Percentiles rank a stretch among this genome's conserved stretches.
These are phyloP conservation scores for Daldinia eschscholtzii DNA, from an alignment of 2,329 filamentous ascomycete genomes.

Conservation along the genomic window DNA sequence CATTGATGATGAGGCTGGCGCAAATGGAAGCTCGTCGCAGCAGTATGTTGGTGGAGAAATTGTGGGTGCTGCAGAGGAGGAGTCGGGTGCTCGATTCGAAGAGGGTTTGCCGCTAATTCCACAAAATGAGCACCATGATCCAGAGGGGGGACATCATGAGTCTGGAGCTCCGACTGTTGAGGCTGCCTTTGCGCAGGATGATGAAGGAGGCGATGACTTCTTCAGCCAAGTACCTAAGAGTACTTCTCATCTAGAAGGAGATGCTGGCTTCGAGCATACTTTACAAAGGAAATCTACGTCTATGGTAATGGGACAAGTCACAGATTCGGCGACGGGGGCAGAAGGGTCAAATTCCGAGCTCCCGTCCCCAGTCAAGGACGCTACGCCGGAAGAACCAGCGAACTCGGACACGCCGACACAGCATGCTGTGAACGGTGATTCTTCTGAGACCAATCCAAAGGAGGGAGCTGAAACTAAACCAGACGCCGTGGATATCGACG, in stretches of 20 bases:
- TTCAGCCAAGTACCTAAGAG: slow-evolving; percentile 65
- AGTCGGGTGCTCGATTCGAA: slow-evolving; percentile 72
- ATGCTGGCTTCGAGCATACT: slow-evolving; percentile 48
- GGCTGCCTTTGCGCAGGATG: slow-evolving; percentile 58
- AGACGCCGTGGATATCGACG: slow-evolving; percentile 70
- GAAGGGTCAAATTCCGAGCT: slow-evolving; percentile 43
- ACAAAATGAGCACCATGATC: slow-evolving; percentile 50
- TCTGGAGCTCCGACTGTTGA: slow-evolving; percentile 42
- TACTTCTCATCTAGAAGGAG: slow-evolving; percentile 48
- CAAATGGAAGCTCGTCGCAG: slow-evolving; percentile 46
- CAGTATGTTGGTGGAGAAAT: slow-evolving; percentile 60
- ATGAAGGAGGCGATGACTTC: slow-evolving; percentile 70
- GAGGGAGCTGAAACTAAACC: slow-evolving; percentile 44
- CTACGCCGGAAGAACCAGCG: slow-evolving; percentile 23
- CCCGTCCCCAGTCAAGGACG: slow-evolving; percentile 45
- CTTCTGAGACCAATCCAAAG: slow-evolving; percentile 42
- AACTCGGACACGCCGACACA: slow-evolving; percentile 26
- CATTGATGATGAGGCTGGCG: slow-evolving; percentile 39
- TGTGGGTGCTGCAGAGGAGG: slow-evolving; percentile 57
- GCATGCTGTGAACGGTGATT: slow-evolving; percentile 43
- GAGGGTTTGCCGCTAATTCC: slow-evolving; percentile 76
- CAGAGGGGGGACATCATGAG: slow-evolving; percentile 46
- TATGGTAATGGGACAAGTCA: slow-evolving; percentile 68
- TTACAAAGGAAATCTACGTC: slow-evolving; percentile 78
- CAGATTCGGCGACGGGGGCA: slow-evolving; percentile 15